These are phyloP conservation scores for Colletotrichum falcatum DNA, from an alignment of 2,329 filamentous ascomycete species.

Conservation along the genomic window DNA sequence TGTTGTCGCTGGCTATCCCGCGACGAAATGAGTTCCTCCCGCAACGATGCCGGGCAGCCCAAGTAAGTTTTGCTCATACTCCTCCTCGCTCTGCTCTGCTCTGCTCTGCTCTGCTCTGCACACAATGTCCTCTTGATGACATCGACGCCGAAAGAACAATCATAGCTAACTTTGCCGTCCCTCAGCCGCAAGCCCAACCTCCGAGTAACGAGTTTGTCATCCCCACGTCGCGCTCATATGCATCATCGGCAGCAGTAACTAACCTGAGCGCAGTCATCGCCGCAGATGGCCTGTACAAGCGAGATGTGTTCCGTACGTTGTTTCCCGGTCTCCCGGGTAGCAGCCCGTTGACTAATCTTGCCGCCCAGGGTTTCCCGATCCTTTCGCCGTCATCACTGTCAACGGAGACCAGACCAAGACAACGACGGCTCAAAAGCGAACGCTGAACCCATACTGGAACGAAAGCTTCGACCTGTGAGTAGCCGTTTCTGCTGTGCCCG, in stretches of 20 bases:
- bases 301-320: constrained; percentile 96
- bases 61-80: constrained; percentile 47
- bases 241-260: constrained; percentile 47
- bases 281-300: constrained; percentile 97
- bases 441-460: constrained; percentile 99
- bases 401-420: constrained; percentile 98
- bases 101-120: background rate
- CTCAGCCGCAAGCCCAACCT: constrained; percentile 81
- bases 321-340: background rate
- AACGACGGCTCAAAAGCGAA: constrained; percentile 97
- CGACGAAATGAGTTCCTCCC: constrained; percentile 45
- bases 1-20: constrained; percentile 40
- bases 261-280: constrained; percentile 83
- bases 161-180: constrained; percentile 21
- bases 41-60: constrained; percentile 53
- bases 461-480: constrained; percentile 97
- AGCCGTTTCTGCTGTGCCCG: constrained; percentile 43
- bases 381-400: constrained; percentile 96
- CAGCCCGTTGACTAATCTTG: constrained; percentile 45
- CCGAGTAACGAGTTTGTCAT: constrained; percentile 85
- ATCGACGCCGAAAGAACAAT: background rate
- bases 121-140: background rate
- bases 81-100: background rate
- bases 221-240: constrained; percentile 41
- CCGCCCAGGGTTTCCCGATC: constrained; percentile 88